Evolutionary conservation across 768 basidiomycete species (phyloP).

Genomic region (Rhizopogon sp.): DNA sequence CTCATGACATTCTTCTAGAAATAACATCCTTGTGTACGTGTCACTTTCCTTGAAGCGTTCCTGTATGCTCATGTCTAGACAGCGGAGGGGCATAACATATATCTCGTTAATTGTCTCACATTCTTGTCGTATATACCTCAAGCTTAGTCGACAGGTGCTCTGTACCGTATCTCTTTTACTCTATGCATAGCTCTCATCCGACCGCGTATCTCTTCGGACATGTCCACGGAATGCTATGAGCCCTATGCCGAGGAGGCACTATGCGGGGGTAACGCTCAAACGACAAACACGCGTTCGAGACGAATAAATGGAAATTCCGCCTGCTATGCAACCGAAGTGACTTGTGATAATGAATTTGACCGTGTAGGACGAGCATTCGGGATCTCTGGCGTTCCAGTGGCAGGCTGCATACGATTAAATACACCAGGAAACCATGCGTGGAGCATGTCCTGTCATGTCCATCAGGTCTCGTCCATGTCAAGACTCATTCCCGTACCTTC

Average conservation of each 20-base stretch:
- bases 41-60: neutral
- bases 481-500: slow-evolving; percentile 28
- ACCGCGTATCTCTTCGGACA: neutral
- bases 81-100: slow-evolving; percentile 71
- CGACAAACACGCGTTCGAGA: neutral
- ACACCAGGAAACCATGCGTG: slow-evolving; percentile 24
- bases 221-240: neutral
- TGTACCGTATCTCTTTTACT: slow-evolving; percentile 16
- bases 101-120: slow-evolving; percentile 8
- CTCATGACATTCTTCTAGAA: slow-evolving; percentile 44
- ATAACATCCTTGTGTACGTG: slow-evolving; percentile 96
- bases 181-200: neutral
- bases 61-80: slow-evolving; percentile 23
- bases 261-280: neutral
- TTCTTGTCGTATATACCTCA: slow-evolving; percentile 7
- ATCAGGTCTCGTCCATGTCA: slow-evolving; percentile 1
- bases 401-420: slow-evolving; percentile 5
- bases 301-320: neutral
- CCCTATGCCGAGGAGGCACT: neutral
- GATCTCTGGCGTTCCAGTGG: slow-evolving; percentile 9
- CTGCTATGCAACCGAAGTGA: neutral
- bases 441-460: slow-evolving; percentile 32
- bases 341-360: neutral
- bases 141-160: slow-evolving; percentile 9
- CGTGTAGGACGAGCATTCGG: slow-evolving; percentile 19